A percentile compares a stretch with the other conserved stretches of the same genome.
These are phyloP conservation scores for Penicillium sp. DNA, from an alignment of 2,329 filamentous ascomycete species.

Conservation along the genomic window DNA sequence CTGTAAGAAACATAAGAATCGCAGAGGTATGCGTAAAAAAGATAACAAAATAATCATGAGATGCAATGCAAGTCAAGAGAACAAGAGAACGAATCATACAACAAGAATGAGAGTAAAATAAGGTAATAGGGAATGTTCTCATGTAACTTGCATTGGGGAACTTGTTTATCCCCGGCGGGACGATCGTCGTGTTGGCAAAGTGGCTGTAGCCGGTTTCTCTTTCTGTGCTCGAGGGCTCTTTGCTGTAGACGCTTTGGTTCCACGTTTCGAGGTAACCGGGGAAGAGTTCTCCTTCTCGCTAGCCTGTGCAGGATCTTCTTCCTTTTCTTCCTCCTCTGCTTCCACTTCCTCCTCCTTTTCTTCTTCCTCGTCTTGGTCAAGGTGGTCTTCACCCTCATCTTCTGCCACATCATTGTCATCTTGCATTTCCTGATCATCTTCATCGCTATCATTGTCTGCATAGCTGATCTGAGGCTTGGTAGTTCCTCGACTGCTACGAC, in stretches of 20 bases:
- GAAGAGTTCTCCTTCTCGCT: slow-evolving; percentile 25
- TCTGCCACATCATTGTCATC: slow-evolving; percentile 26
- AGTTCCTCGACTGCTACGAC: slow-evolving; percentile 41
- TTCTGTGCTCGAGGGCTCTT: slow-evolving; percentile 4
- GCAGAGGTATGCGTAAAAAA: neutral
- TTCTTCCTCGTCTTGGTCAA: slow-evolving; percentile 28
- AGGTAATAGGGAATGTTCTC: neutral
- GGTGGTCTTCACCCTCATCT: slow-evolving; percentile 22
- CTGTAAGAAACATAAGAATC: slow-evolving; percentile 9
- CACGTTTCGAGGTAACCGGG: slow-evolving; percentile 13
- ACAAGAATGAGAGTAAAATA: neutral
- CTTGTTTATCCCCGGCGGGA: slow-evolving; percentile 20
- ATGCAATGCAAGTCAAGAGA: neutral
- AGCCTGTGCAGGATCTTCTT: slow-evolving; percentile 5
- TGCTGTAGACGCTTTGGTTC: slow-evolving; percentile 2
- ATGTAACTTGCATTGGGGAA: neutral
- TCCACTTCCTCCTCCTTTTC: slow-evolving; percentile 17
- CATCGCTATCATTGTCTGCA: slow-evolving; percentile 46
- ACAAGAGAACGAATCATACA: slow-evolving; percentile 1
- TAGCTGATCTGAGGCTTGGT: slow-evolving; percentile 42
- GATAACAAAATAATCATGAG: slow-evolving; percentile 2
- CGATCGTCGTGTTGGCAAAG: slow-evolving; percentile 22
- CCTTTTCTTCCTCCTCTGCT: slow-evolving; percentile 14
- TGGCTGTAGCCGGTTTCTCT: slow-evolving; percentile 15
- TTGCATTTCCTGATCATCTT: slow-evolving; percentile 46